These are phyloP conservation scores for Trebouxiophyceae sp. DNA, from an alignment of 163 green algal species.

Conservation along the genomic window DNA sequence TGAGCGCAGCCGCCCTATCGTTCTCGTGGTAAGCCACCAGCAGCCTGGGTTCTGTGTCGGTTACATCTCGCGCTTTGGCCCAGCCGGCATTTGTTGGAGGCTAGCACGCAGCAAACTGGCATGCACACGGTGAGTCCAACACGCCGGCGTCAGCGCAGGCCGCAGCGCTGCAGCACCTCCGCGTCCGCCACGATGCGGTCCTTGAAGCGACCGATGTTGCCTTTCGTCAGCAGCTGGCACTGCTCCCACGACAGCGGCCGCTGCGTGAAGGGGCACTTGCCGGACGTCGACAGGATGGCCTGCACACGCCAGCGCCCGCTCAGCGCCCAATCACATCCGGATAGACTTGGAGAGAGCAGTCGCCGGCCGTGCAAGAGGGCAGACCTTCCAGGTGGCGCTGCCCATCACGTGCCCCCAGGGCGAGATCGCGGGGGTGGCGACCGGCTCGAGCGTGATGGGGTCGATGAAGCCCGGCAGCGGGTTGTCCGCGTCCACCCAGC, in stretches of 20 bases:
- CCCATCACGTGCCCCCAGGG: constrained; percentile 68
- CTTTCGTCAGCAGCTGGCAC: constrained; percentile 59
- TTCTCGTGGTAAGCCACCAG: too few relatives aligned
- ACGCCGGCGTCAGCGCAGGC: neutral
- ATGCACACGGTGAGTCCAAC: too few relatives aligned
- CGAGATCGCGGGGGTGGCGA: constrained; percentile 72
- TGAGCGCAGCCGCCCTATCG: too few relatives aligned
- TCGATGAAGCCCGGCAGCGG: constrained; percentile 68
- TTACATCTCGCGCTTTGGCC: too few relatives aligned
- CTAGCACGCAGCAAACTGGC: too few relatives aligned
- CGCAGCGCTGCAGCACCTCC: neutral
- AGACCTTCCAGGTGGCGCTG: constrained; percentile 65
- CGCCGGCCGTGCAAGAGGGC: neutral
- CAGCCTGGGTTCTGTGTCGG: too few relatives aligned
- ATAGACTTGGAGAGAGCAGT: neutral
- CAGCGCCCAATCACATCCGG: constrained; percentile 7
- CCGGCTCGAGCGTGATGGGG: constrained; percentile 71
- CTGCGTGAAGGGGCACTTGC: constrained; percentile 75
- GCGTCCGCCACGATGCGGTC: constrained; percentile 37
- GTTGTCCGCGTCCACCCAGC: constrained; percentile 41
- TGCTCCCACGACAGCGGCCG: constrained; percentile 55
- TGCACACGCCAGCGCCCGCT: too few relatives aligned
- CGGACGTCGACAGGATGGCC: constrained; percentile 57
- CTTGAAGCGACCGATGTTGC: constrained; percentile 69
- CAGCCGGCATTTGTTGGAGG: too few relatives aligned